phyloP scores from a whole-genome alignment of 768 basidiomycete genomes.

The Boletales sp. region DNA sequence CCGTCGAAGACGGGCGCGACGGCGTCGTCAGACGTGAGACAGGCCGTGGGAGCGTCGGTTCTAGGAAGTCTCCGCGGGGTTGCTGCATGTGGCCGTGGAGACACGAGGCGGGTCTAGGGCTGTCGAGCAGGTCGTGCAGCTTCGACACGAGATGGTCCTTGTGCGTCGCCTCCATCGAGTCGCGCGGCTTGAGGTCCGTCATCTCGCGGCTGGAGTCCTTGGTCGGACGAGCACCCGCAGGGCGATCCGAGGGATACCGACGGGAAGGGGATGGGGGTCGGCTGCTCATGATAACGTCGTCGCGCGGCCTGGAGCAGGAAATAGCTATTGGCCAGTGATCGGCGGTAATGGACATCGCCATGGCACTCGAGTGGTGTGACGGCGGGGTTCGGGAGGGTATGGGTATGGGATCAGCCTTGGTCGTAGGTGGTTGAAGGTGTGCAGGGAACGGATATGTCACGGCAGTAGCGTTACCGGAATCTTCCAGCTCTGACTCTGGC shows the following conservation, averaged over 20 bases:
- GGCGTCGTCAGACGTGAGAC: conserved; percentile 19
- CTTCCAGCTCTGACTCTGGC: conserved; percentile 25
- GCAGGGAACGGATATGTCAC: conserved; percentile 22
- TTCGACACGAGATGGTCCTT: conserved; percentile 36
- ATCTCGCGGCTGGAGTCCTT: conserved; percentile 22
- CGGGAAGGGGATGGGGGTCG: conserved; percentile 26
- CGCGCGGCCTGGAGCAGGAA: conserved; percentile 25
- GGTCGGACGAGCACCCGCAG: conserved; percentile 7
- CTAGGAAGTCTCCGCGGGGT: conserved; percentile 26
- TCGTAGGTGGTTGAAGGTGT: conserved; percentile 21
- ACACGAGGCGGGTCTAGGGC: conserved; percentile 38
- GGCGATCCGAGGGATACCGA: conserved; percentile 24
- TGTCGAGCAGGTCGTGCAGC: conserved; percentile 47
- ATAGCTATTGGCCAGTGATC: conserved; percentile 23
- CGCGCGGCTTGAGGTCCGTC: conserved; percentile 20
- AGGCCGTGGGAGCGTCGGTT: conserved; percentile 22
- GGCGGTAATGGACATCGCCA: conserved; percentile 26
- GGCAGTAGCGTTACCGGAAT: conserved; percentile 2
- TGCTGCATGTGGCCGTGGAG: conserved; percentile 36
- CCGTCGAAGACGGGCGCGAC: conserved; percentile 21
- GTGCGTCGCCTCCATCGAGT: conserved; percentile 15
- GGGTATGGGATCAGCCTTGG: conserved; percentile 25
- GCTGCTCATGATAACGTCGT: conserved; percentile 28
- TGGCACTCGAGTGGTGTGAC: conserved; percentile 24
- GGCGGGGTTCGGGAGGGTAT: conserved; percentile 27